phyloP scores from a whole-genome alignment of 495 filamentous ascomycete species.

The Aspergillus biplanus region DNA sequence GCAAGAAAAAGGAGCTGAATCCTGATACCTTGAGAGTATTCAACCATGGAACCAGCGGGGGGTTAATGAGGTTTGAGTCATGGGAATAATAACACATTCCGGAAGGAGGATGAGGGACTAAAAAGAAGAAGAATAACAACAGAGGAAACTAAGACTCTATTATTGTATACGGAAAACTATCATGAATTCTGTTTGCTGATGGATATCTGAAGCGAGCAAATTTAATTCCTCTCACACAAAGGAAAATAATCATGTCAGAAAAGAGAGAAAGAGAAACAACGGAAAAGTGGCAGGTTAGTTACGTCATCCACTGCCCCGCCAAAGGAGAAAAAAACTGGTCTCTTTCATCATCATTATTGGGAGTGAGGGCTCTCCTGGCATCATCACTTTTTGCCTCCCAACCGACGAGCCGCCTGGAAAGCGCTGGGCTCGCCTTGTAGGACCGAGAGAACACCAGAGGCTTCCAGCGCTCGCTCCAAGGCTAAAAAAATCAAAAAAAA shows the following conservation, averaged over 20 bases:
- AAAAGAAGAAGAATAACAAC: slow-evolving; percentile 8
- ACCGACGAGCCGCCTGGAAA: background rate
- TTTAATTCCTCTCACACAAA: background rate
- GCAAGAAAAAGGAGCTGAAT: no score
- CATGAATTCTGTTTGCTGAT: background rate
- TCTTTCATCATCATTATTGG: slow-evolving; percentile 1
- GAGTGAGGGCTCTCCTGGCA: background rate
- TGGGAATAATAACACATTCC: background rate
- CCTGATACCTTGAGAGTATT: no score
- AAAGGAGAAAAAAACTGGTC: slow-evolving; percentile 6
- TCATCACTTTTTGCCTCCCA: slow-evolving; percentile 1
- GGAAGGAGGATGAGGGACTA: background rate
- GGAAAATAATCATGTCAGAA: background rate
- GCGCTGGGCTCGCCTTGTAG: background rate
- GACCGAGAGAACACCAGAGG: background rate
- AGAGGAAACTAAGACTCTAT: background rate
- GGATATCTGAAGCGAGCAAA: background rate
- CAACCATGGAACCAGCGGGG: background rate
- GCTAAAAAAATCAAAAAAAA: background rate
- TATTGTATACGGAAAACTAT: background rate
- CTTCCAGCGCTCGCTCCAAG: background rate
- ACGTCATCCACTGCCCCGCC: slow-evolving; percentile 29
- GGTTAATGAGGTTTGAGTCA: background rate
- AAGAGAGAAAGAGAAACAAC: background rate
- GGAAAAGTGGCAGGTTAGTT: slow-evolving; percentile 8